Evolutionary conservation across 1,284 basidiomycete species (phyloP).

Genomic region (Papiliotrema fonsecae): DNA sequence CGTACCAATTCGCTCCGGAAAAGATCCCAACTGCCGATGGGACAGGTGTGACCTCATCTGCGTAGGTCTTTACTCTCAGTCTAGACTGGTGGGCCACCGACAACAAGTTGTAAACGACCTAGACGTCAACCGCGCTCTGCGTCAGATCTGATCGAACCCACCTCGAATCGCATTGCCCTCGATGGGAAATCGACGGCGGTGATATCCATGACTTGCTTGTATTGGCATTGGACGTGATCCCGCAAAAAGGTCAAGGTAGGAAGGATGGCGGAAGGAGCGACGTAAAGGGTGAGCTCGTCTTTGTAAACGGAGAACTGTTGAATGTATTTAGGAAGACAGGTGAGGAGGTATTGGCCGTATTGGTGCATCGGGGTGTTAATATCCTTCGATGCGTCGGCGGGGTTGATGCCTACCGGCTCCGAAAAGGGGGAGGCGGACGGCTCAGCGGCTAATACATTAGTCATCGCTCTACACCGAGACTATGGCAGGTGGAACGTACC

Average conservation of each 20-base stretch:
- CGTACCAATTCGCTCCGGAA: conserved; percentile 92
- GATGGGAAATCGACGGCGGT: conserved; percentile 95
- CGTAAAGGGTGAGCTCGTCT: conserved; percentile 83
- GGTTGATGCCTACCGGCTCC: conserved; percentile 82
- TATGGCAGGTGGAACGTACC: conserved; percentile 15
- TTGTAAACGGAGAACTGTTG: conserved; percentile 98
- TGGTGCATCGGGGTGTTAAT: conserved; percentile 73
- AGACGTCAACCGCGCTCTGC: conserved; percentile 1
- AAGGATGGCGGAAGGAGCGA: conserved; percentile 74
- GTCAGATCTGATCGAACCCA: conserved; percentile 17
- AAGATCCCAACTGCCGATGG: conserved; percentile 78
- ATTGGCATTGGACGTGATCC: conserved; percentile 95
- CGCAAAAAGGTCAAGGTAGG: conserved; percentile 89
- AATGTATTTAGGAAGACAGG: conserved; percentile 88
- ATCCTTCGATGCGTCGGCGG: conserved; percentile 63
- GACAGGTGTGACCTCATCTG: conserved; percentile 89
- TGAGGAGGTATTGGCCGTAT: conserved; percentile 83
- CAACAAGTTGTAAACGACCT: conserved; percentile 89
- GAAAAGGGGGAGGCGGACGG: conserved; percentile 67
- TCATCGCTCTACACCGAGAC: neutral
- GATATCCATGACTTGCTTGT: conserved; percentile 88
- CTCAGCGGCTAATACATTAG: conserved; percentile 15
- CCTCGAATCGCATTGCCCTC: conserved; percentile 87
- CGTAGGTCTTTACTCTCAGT: conserved; percentile 97
- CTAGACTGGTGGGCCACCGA: conserved; percentile 68